Evolutionary conservation across 805 yeast species (phyloP), one percentile per base, ranked within the genome.

Genomic region (Candida morakotiae): DNA sequence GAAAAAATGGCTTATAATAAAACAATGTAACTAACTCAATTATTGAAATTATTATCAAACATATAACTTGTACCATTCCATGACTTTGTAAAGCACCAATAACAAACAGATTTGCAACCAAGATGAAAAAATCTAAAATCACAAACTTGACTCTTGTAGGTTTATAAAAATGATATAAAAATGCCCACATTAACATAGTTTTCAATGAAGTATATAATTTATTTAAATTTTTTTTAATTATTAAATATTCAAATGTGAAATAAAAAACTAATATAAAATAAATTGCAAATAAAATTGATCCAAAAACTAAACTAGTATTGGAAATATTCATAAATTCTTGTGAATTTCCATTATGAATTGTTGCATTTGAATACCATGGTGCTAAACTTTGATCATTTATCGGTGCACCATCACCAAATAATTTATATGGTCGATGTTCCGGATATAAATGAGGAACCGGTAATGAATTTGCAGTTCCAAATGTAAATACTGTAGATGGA

Each of bases 201-300:
- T 60, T 65, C 38, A 73, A 56, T 1, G 79, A 73, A 3, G 77
- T 67, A 46, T 75, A 77, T 4, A 76, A 46, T 41, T 55, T 53
- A 3, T 58, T 37, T 13, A 60, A 45, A 9, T 51, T 56, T 14
- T 43, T 44, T 9, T 38, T 45, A 56, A 50, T 32, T 14, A 55
- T 30, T 15, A 67, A 42, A 39, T 58, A 71, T 26, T 51, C 50
- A 35, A 53, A 54, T 4, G 48, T 40, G 41, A 60, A 59, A 35
- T 38, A 56, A 2, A 42, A 30, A 3, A 46, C 48, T 11, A 55
- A 25, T 2, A 28, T 36, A 2, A 55, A 24, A 63, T 64, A 60
- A 14, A 39, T 7, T 2, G 48, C 42, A 27, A 60, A 55, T 4
- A 61, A 41, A 1, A 70, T 14, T 2, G 61, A 37, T 1, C 71